Evolutionary conservation across 495 filamentous ascomycete species (phyloP), one percentile per base, ranked within the genome.

Genomic region (Letharia lupina): DNA sequence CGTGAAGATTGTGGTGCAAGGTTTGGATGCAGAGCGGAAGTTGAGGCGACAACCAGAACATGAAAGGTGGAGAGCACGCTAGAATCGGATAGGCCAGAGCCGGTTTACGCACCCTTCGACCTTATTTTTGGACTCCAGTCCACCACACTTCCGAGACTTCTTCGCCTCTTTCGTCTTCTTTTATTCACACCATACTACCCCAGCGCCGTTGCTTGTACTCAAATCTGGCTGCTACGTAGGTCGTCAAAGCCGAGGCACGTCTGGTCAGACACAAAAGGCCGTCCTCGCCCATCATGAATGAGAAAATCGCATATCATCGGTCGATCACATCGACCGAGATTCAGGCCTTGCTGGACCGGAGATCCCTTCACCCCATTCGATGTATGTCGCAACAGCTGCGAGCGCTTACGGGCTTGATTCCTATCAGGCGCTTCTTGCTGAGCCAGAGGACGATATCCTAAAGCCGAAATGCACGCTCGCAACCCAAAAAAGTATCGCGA

Each of bases 401-500:
- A 50, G 48, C 28, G 48, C 48, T 50, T 50, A 60, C 57, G 57
- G 31, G 33, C 39, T 13, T 37, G 57, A 60, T 7, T 39, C 39
- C 57, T 60, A 60, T 60, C 15, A 8, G 39, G 33, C 57, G 57
- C 33, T 60, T 41, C 57, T 59, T 60, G 57, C 57, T 37, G 35
- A 60, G 39, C 57, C 31, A 20, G 57, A 60, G 57, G 31, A 39
- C 20, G 57, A 60, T 20, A 60, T 60, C 39, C 35, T 39, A 12
- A 77, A 76, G 62, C 69, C 79, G 40, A 80, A 81, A 71, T 71
- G 76, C 47, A 70, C 75, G 57, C 62, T 78, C 31, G 63, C 74
- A 20, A 75, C 73, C 64, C 77, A 78, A 63, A 75, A 75, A 1
- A 74, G 76, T 42, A 72, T 81, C 62, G 68, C 75, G 47, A 74